Conservation (phyloP, 208 protist species). For the Trypanosoma lewisi region DNA sequence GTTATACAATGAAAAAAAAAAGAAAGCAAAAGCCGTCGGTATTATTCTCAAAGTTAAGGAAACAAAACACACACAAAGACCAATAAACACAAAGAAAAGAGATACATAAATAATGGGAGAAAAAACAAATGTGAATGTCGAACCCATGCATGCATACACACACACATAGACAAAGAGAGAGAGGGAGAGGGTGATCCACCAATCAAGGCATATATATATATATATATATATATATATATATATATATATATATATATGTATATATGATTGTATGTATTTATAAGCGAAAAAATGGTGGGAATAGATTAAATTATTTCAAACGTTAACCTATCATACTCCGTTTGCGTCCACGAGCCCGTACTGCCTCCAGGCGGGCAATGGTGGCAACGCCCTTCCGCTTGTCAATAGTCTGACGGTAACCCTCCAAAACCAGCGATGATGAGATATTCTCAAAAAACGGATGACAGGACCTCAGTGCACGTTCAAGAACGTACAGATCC, state of each 20-base stretch:
- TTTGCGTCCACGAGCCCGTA: slow-evolving; percentile 85
- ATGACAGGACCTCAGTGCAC: slow-evolving; percentile 95
- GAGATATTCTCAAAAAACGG: slow-evolving; percentile 52
- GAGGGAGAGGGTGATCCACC: too few relatives aligned
- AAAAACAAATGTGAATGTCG: background rate
- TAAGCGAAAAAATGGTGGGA: background rate
- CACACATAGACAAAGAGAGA: too few relatives aligned
- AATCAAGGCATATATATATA: too few relatives aligned
- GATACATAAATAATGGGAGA: background rate
- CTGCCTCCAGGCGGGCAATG: slow-evolving; percentile 61
- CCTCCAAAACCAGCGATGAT: slow-evolving; percentile 40
- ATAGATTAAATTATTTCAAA: background rate
- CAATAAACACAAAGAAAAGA: background rate
- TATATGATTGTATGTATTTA: background rate
- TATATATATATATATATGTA: background rate
- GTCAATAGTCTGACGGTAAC: slow-evolving; percentile 52
- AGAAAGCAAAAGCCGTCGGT: background rate
- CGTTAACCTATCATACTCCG: slow-evolving; percentile 86
- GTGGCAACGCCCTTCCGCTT: slow-evolving; percentile 51
- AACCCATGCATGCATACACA: background rate
- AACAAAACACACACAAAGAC: too few relatives aligned
- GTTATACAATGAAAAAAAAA: background rate
- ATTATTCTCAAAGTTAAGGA: background rate
- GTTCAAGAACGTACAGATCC: slow-evolving; percentile 98
- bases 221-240: too few relatives aligned